Evolutionary conservation across 1,284 basidiomycete genomes (phyloP), one percentile per base, ranked within the genome.

Genomic region (Tremellales sp.): DNA sequence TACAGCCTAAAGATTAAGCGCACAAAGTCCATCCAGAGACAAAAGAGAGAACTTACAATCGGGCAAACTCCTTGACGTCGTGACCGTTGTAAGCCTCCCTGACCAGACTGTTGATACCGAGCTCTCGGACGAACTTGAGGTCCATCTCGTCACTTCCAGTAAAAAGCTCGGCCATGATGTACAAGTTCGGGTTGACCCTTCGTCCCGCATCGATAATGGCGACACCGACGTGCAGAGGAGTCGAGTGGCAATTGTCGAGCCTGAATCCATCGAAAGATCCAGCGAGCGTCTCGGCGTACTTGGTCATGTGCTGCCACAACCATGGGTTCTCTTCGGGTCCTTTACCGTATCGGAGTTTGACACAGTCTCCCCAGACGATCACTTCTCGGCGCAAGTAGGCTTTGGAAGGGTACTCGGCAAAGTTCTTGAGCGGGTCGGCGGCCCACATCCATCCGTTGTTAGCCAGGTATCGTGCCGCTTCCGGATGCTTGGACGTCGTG

Each of bases 381-480:
- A 98, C 89, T 73, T 97, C 90, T 45, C 94, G 86, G 25, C 91
- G 85, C 42, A 97, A 80, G 72, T 98, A 98, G 1, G 92, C 87
- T 70, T 94, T 94, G n/a, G 93, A 97, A 1, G 88, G 86, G 43
- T 83, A 82, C n/a, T 89, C 82, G 8, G 93, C 94, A 75, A 98
- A 98, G 76, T 97, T 96, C 57, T 84, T 80, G 19, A 98, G 80
- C 0, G 94, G 94, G 70, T 98, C 86, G 2, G 94, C 93, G 52
- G 87, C 80, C 94, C 94, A 98, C 62, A 98, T 94, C 94, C 94
- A 98, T 6, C 94, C 94, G 65, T 98, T 98, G 75, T 97, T 97
- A 4, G 94, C 94, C 25, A 97, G 76, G 0, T 87, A 85, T 63
- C 92, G 87, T 8, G 81, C 78, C 19, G 79, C 68, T 2, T 85